Conservation (phyloP, 2,329 filamentous ascomycete genomes). For the Bipolaris victoriae region DNA sequence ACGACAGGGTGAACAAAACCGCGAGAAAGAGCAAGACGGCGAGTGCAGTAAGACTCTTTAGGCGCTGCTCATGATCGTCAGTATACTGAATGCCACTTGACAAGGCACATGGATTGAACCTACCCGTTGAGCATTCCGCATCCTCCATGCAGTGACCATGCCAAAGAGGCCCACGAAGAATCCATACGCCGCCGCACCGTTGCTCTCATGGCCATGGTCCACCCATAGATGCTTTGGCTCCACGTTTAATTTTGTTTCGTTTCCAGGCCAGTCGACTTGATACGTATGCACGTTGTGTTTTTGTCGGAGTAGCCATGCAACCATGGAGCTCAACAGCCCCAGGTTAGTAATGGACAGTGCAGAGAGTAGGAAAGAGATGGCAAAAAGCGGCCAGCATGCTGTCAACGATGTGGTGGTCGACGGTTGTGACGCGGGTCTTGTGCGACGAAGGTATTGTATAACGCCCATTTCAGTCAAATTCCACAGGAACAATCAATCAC, state of each 20-base stretch:
- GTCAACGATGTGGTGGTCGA: constrained; percentile 11
- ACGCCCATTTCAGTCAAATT: constrained; percentile 15
- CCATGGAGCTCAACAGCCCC: constrained; percentile 41
- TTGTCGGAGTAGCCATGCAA: constrained; percentile 40
- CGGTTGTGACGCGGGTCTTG: constrained; percentile 4
- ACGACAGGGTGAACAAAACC: constrained; percentile 38
- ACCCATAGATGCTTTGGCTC: constrained; percentile 37
- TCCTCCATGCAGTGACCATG: constrained; percentile 37
- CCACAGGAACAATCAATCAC: neutral
- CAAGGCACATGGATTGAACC: neutral
- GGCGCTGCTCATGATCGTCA: constrained; percentile 20
- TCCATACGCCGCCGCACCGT: constrained; percentile 42
- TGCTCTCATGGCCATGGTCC: constrained; percentile 39
- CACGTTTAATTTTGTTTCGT: constrained; percentile 28
- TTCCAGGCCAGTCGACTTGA: constrained; percentile 31
- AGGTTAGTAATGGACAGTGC: constrained; percentile 40
- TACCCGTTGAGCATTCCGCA: constrained; percentile 19
- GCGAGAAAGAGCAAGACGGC: constrained; percentile 41
- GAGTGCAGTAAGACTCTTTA: constrained; percentile 44
- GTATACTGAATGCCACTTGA: neutral
- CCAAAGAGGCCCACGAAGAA: constrained; percentile 42
- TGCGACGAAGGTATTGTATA: constrained; percentile 7
- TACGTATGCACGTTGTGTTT: constrained; percentile 36
- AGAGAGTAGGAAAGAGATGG: constrained; percentile 33
- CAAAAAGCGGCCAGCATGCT: constrained; percentile 28